phyloP scores from a whole-genome alignment of 2,329 filamentous ascomycete species.

The Colletotrichum sp. region DNA sequence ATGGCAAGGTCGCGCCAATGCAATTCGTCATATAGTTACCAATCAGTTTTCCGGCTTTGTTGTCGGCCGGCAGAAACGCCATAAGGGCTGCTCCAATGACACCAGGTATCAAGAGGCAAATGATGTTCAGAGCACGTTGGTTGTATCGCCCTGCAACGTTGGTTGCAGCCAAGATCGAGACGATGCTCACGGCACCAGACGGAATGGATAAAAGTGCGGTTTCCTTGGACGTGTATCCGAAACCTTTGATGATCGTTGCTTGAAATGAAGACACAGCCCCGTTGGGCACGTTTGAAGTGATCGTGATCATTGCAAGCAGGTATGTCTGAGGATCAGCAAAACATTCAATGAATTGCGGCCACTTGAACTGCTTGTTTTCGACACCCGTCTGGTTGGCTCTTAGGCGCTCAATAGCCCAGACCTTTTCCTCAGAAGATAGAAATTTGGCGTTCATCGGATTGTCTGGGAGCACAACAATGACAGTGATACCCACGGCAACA shows the following conservation, averaged over 20 bases:
- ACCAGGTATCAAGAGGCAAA: slow-evolving; percentile 1
- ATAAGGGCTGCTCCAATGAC: slow-evolving; percentile 61
- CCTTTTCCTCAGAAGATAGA: slow-evolving; percentile 68
- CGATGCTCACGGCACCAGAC: slow-evolving; percentile 65
- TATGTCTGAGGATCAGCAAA: slow-evolving; percentile 57
- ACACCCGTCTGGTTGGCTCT: slow-evolving; percentile 78
- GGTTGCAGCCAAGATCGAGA: slow-evolving; percentile 63
- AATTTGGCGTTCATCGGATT: slow-evolving; percentile 58
- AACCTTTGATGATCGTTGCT: slow-evolving; percentile 65
- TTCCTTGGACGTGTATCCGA: slow-evolving; percentile 63
- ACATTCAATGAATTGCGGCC: slow-evolving; percentile 65
- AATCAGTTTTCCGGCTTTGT: slow-evolving; percentile 51
- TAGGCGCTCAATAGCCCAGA: slow-evolving; percentile 74
- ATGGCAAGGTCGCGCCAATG: slow-evolving; percentile 68
- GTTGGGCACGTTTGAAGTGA: slow-evolving; percentile 68
- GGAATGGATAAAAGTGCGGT: slow-evolving; percentile 71
- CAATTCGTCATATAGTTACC: slow-evolving; percentile 72
- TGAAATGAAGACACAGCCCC: slow-evolving; percentile 71
- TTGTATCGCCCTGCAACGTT: slow-evolving; percentile 59
- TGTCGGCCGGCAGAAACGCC: slow-evolving; percentile 57
- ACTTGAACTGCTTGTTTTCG: slow-evolving; percentile 73
- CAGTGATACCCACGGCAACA: slow-evolving; percentile 58
- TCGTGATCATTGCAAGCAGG: slow-evolving; percentile 64
- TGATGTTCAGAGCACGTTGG: slow-evolving; percentile 55
- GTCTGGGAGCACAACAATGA: slow-evolving; percentile 63